phyloP scores from a whole-genome alignment of 2,329 filamentous ascomycete species.

The Phoma sp. region DNA sequence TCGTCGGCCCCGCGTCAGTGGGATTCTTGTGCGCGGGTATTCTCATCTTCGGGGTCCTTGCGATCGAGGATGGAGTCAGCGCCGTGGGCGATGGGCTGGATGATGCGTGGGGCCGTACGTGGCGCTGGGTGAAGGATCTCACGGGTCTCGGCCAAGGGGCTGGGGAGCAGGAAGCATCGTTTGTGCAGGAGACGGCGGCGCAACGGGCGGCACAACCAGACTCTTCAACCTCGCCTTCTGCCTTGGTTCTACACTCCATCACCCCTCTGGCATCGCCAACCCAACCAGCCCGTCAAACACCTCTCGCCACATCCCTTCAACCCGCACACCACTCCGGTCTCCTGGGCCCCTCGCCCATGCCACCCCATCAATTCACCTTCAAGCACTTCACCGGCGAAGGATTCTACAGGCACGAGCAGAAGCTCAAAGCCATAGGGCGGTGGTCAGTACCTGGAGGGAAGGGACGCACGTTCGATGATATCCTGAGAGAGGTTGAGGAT shows the following conservation, averaged over 20 bases:
- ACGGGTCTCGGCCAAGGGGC: too few species aligned
- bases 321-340: not conserved
- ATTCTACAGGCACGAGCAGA: not conserved
- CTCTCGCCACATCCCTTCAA: too few species aligned
- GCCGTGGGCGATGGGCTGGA: not conserved
- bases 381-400: not conserved
- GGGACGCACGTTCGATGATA: too few species aligned
- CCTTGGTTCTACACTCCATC: too few species aligned
- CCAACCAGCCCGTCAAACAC: too few species aligned
- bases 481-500: too few species aligned
- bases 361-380: not conserved
- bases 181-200: too few species aligned
- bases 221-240: too few species aligned
- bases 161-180: too few species aligned
- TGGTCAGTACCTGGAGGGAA: not conserved
- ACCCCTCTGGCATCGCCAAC: too few species aligned
- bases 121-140: not conserved
- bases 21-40: not conserved
- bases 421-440: not conserved
- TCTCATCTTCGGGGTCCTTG: not conserved
- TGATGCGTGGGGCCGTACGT: not conserved
- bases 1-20: not conserved
- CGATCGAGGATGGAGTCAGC: not conserved
- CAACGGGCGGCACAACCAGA: too few species aligned
- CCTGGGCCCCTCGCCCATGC: not conserved